These are phyloP conservation scores for Linderniella brevidens DNA, from an alignment of 257 asterid species.

Conservation along the genomic window DNA sequence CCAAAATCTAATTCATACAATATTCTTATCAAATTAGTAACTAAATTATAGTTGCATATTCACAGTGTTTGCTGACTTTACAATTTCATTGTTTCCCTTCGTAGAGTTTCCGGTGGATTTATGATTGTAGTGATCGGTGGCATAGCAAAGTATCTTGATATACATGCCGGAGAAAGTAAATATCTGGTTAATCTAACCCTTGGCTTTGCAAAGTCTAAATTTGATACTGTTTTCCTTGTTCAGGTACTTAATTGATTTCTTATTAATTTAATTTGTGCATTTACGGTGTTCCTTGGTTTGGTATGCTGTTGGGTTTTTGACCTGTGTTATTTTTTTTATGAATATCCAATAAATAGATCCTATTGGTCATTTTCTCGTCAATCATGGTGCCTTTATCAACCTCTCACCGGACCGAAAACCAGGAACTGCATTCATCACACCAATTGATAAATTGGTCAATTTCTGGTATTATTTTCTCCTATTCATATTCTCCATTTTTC, in stretches of 20 bases:
- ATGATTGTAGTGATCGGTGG: slow-evolving; percentile 53
- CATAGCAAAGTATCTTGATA: slow-evolving; percentile 44
- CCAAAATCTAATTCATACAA: background rate
- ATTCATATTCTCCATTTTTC: too few species aligned
- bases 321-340: slow-evolving; percentile 5
- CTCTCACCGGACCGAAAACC: slow-evolving; percentile 76
- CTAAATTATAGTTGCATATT: too few species aligned
- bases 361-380: slow-evolving; percentile 62
- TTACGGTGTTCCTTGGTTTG: too few species aligned
- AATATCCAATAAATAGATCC: slow-evolving; percentile 24
- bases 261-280: background rate
- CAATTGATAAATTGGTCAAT: slow-evolving; percentile 79
- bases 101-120: slow-evolving; percentile 53
- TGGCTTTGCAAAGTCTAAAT: slow-evolving; percentile 32
- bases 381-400: slow-evolving; percentile 82
- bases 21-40: too few species aligned
- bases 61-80: slow-evolving; percentile 4
- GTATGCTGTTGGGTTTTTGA: slow-evolving; percentile 8
- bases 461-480: slow-evolving; percentile 76
- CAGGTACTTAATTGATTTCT: slow-evolving; percentile 42
- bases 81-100: slow-evolving; percentile 8
- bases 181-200: slow-evolving; percentile 36
- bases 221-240: slow-evolving; percentile 42
- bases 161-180: slow-evolving; percentile 30
- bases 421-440: slow-evolving; percentile 60